Percentiles rank a stretch among this genome's conserved stretches.
phyloP scores from a whole-genome alignment of 2,329 filamentous ascomycete genomes.

The Coniochaeta pulveracea region DNA sequence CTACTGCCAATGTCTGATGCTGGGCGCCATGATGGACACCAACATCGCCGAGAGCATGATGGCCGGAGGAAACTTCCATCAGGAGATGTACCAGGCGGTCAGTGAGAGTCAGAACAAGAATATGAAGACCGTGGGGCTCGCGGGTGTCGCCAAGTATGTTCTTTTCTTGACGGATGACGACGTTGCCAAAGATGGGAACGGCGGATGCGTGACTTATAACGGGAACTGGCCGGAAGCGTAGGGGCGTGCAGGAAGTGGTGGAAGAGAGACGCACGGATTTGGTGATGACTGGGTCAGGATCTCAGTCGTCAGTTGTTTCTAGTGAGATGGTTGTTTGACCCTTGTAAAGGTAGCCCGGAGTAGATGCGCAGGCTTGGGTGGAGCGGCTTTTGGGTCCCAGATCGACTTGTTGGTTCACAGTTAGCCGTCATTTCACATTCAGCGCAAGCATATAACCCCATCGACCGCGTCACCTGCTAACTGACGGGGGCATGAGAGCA shows the following conservation, averaged over 20 bases:
- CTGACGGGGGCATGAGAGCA: no score
- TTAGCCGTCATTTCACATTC: no score
- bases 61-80: constrained; percentile 17
- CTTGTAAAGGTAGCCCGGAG: no score
- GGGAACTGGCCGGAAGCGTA: constrained; percentile 24
- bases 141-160: constrained; percentile 27
- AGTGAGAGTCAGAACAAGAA: constrained; percentile 16
- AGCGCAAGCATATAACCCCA: no score
- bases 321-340: no score
- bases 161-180: constrained; percentile 22
- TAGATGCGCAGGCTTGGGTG: no score
- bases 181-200: constrained; percentile 21
- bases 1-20: constrained; percentile 35
- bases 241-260: constrained; percentile 1
- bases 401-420: no score
- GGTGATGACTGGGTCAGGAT: not conserved
- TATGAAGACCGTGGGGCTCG: constrained; percentile 17
- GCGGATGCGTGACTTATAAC: constrained; percentile 20
- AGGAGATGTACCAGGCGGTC: constrained; percentile 18
- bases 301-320: no score
- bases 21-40: constrained; percentile 40
- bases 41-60: constrained; percentile 37
- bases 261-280: no score
- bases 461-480: no score
- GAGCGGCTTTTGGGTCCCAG: no score